Base-by-base conservation (phyloP, 352 stramenopile genomes). In the Phytopythium litorale region DNA sequence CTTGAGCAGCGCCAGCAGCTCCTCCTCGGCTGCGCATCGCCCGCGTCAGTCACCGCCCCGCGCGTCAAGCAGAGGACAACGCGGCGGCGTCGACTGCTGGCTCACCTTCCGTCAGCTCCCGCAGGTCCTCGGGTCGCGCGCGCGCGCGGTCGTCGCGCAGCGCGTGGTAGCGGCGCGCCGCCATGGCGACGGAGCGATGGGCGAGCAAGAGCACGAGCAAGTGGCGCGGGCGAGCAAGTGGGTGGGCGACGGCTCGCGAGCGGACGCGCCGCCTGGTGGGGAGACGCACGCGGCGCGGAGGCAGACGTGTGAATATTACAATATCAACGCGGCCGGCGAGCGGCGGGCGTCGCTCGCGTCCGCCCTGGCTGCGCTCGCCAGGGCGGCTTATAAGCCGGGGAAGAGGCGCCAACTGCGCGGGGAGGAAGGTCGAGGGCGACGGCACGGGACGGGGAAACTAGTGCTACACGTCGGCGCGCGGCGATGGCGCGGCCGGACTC, bases 1-100 rank as follows among this genome's bases (percentile, higher is more conserved):
- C 66, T 89, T 89, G 56, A 92, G 75, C 53, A 91, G 56, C 43
- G 63, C 37, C 45, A 93, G 63, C 16, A 91, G 63, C 58, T 93
- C 78, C 53, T 87, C 71, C 68, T 90, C 84, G 32, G 73, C 81
- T 89, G 52, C 18, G 51, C 8, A 9, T 42, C 0, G 23, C n/a
- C 28, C n/a, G 28, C 25, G 42, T 42, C 42, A 40, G 23, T 43
- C 37, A 56, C 13, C 28, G 28, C 28, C 5, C 7, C 28, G 7
- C 3, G 28, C 28, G 28, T 32, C 28, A 32, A 32, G 28, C 28
- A 32, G 28, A 32, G 28, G 7, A 4, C 28, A 32, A 2, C 7
- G 28, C 28, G 28, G 28, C 28, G 3, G 28, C 5, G 7, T 32
- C 25, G 28, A 4, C 28, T 32, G 28, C 3, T 21, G 0, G 32